Evolutionary conservation across 2,329 filamentous ascomycete genomes (phyloP).

Genomic region (Albifimbria verrucaria): DNA sequence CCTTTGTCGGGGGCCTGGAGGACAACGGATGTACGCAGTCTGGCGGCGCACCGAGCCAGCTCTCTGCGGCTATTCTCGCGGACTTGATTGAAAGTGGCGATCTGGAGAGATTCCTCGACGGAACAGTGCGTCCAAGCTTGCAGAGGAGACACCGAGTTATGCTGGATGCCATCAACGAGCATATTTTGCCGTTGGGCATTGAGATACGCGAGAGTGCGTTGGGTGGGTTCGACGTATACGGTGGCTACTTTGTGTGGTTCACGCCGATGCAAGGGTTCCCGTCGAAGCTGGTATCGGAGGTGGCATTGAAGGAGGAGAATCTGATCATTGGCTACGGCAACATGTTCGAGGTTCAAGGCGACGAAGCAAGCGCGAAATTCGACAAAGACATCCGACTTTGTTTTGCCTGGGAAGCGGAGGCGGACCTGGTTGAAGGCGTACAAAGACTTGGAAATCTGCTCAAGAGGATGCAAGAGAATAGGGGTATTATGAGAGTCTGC

Average conservation of each 20-base stretch:
- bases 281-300: conserved; percentile 52
- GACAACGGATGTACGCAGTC: conserved; percentile 52
- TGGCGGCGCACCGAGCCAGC: conserved; percentile 55
- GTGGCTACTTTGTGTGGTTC: conserved; percentile 87
- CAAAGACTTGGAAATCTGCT: conserved; percentile 53
- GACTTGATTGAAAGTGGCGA: conserved; percentile 43
- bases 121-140: conserved; percentile 41
- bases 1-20: conserved; percentile 47
- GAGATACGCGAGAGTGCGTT: conserved; percentile 34
- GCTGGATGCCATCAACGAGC: conserved; percentile 52
- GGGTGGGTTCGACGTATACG: conserved; percentile 50
- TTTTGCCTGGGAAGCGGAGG: conserved; percentile 70
- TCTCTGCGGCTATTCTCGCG: conserved; percentile 50
- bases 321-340: conserved; percentile 66
- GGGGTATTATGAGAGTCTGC: conserved; percentile 19
- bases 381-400: conserved; percentile 61
- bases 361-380: conserved; percentile 53
- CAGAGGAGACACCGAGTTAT: conserved; percentile 47
- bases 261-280: conserved; percentile 52
- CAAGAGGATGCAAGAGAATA: conserved; percentile 25
- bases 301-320: conserved; percentile 59
- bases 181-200: conserved; percentile 63
- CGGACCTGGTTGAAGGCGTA: conserved; percentile 64
- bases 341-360: conserved; percentile 65
- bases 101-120: conserved; percentile 41